A percentile compares a stretch with the other conserved stretches of the same genome.
These are phyloP conservation scores for Arachis stenosperma DNA, from an alignment of 306 rosid species.

Conservation along the genomic window DNA sequence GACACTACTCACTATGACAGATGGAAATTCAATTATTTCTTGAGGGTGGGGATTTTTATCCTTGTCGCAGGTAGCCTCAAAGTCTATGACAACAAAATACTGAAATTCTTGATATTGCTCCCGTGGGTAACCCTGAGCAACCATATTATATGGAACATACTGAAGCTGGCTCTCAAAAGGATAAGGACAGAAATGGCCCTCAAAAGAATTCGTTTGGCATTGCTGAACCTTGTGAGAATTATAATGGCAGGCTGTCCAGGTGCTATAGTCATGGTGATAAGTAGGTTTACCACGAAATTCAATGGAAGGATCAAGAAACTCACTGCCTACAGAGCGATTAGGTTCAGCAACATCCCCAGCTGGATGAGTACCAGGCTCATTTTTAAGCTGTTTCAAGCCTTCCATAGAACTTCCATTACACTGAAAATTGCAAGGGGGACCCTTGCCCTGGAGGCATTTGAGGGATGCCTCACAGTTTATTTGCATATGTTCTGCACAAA, in stretches of 20 bases:
- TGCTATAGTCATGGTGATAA: constrained; percentile 62
- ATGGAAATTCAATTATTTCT: constrained; percentile 96
- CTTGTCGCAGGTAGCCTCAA: constrained; percentile 95
- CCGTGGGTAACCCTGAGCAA: constrained; percentile 65
- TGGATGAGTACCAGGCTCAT: constrained; percentile 50
- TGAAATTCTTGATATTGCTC: constrained; percentile 88
- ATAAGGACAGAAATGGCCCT: constrained; percentile 66
- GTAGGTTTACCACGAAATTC: constrained; percentile 62
- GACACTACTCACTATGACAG: constrained; percentile 86
- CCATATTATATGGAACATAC: constrained; percentile 63
- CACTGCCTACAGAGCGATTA: constrained; percentile 49
- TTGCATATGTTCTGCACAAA: constrained; percentile 74
- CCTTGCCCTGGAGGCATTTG: constrained; percentile 83
- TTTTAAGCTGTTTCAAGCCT: constrained; percentile 56
- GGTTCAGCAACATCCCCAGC: constrained; percentile 64
- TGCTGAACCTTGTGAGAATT: constrained; percentile 75
- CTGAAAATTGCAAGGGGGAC: constrained; percentile 60
- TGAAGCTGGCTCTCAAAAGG: constrained; percentile 67
- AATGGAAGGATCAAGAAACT: constrained; percentile 66
- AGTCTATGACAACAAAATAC: constrained; percentile 95
- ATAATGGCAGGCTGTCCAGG: constrained; percentile 69
- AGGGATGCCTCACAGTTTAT: constrained; percentile 81
- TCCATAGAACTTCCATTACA: constrained; percentile 63
- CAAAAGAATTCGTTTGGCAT: constrained; percentile 71
- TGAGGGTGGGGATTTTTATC: constrained; percentile 88